These are phyloP conservation scores for Solanum hybrid DNA, from an alignment of 305 asterid genomes.

Conservation along the genomic window DNA sequence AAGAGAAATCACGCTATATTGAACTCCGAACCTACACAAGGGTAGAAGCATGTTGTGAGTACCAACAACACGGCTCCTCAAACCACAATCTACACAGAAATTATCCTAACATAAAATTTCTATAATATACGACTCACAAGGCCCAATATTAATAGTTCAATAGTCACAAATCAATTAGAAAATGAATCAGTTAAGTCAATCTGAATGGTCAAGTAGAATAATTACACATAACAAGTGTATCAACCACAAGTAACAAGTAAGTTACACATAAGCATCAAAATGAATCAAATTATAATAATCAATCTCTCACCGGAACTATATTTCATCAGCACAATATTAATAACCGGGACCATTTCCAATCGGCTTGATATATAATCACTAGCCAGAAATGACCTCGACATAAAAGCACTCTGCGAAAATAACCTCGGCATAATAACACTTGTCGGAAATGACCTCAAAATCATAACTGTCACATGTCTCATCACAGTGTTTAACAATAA, in stretches of 20 bases:
- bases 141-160: not conserved
- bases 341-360: not conserved
- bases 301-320: not conserved
- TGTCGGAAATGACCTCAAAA: not conserved
- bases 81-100: not conserved
- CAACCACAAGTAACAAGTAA: not conserved
- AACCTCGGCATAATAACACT: not conserved
- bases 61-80: not conserved
- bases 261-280: not conserved
- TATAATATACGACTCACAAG: not conserved
- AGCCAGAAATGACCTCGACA: not conserved
- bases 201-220: not conserved
- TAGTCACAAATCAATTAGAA: not conserved
- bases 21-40: not conserved
- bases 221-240: not conserved
- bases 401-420: not conserved
- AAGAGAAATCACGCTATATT: not conserved
- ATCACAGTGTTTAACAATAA: not conserved
- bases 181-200: not conserved
- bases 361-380: not conserved
- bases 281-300: not conserved
- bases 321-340: not conserved
- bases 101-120: too few species aligned
- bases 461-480: not conserved
- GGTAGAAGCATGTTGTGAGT: not conserved